Conservation (phyloP, 805 yeast species). For the Debaryomyces hansenii region DNA sequence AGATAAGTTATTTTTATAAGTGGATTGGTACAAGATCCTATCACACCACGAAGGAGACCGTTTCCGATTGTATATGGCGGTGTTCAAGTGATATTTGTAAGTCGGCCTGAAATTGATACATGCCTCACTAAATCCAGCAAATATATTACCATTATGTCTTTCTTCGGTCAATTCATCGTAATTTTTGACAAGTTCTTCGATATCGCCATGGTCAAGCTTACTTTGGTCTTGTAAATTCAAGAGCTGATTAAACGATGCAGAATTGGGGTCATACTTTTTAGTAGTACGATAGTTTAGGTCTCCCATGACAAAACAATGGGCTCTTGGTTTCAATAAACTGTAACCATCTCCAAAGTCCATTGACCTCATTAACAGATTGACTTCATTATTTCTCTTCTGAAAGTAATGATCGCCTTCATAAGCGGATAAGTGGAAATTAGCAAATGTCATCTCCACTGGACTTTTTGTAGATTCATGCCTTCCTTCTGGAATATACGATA, state of each 20-base stretch:
- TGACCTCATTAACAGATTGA: slow-evolving; percentile 48
- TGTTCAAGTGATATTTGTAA: slow-evolving; percentile 61
- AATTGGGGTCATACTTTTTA: slow-evolving; percentile 13
- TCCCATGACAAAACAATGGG: slow-evolving; percentile 75
- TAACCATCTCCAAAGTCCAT: slow-evolving; percentile 60
- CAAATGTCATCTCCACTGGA: slow-evolving; percentile 54
- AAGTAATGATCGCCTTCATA: slow-evolving; percentile 61
- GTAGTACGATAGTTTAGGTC: slow-evolving; percentile 79
- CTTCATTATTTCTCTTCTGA: slow-evolving; percentile 53
- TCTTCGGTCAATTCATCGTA: slow-evolving; percentile 54
- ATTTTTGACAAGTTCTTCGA: slow-evolving; percentile 22
- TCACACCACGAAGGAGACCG: slow-evolving; percentile 92
- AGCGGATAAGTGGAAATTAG: slow-evolving; percentile 74
- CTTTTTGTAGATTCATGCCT: slow-evolving; percentile 13
- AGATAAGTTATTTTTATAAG: slow-evolving; percentile 19
- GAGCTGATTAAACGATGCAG: slow-evolving; percentile 17
- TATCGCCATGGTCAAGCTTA: slow-evolving; percentile 4
- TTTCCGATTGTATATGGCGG: slow-evolving; percentile 53
- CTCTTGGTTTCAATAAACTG: slow-evolving; percentile 48
- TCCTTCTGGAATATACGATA: slow-evolving; percentile 30
- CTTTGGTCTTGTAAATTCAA: slow-evolving; percentile 24
- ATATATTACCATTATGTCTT: slow-evolving; percentile 42
- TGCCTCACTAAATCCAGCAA: slow-evolving; percentile 67
- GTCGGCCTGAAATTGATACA: slow-evolving; percentile 73
- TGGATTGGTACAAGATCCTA: slow-evolving; percentile 61